phyloP scores from a whole-genome alignment of 805 yeast species.

The Cyberlindnera petersonii region DNA sequence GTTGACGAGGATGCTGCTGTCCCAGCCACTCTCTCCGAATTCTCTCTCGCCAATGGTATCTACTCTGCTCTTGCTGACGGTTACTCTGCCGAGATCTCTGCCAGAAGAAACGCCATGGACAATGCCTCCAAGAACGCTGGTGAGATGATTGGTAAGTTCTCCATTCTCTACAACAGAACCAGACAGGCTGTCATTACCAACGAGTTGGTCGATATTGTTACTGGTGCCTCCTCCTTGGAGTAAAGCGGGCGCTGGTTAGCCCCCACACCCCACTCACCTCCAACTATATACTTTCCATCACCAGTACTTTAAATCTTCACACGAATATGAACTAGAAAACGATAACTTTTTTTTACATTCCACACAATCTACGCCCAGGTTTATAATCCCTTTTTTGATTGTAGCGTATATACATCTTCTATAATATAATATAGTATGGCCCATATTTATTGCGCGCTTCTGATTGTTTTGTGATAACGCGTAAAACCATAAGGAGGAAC shows the following conservation, averaged over 20 bases:
- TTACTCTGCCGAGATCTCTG: slow-evolving; percentile 95
- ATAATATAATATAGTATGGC: too few species aligned
- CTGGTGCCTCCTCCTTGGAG: slow-evolving; percentile 99
- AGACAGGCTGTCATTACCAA: slow-evolving; percentile 99
- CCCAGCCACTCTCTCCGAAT: slow-evolving; percentile 75
- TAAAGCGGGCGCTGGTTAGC: slow-evolving; percentile 35
- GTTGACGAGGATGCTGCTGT: slow-evolving; percentile 65
- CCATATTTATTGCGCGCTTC: too few species aligned
- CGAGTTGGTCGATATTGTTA: slow-evolving; percentile 98
- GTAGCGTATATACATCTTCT: too few species aligned
- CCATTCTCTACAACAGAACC: slow-evolving; percentile 98
- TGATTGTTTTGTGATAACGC: too few species aligned
- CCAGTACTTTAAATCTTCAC: too few species aligned
- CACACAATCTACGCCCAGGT: neutral
- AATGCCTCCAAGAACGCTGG: slow-evolving; percentile 99
- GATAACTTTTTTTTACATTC: slow-evolving; percentile 4
- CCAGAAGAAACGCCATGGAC: slow-evolving; percentile 99
- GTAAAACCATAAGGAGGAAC: too few species aligned
- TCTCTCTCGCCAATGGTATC: slow-evolving; percentile 84
- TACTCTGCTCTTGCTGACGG: slow-evolving; percentile 95
- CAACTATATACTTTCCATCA: too few species aligned
- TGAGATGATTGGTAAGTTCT: slow-evolving; percentile 95
- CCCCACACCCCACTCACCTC: slow-evolving; percentile 6
- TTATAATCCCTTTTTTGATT: too few species aligned
- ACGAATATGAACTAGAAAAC: slow-evolving; percentile 14